Evolutionary conservation across 2,329 filamentous ascomycete genomes (phyloP), one percentile per base, ranked within the genome.

Genomic region (Plenodomus lindquistii): DNA sequence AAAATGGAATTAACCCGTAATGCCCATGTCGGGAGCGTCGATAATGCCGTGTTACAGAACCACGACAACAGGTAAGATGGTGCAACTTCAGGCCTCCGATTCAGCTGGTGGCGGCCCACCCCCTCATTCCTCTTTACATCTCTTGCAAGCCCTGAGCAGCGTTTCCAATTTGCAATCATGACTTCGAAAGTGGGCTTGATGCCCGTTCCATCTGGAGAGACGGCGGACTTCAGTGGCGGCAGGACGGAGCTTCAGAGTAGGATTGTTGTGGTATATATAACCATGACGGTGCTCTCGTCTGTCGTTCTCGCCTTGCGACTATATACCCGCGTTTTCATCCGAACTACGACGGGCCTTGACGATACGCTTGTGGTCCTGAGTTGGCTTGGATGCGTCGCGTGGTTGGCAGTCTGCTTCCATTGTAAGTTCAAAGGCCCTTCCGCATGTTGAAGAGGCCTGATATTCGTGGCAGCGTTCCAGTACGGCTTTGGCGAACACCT

Each of bases 401-500:
- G 55, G 54, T 24, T 60, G 41, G 44, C 22, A 15, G 27, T 56
- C 16, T 54, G 49, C 34, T 47, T 58, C 35, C 15, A 48, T 35
- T 43, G 55, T 55, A 37, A 22, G 39, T 42, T 27, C 18, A 24
- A 24, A 9, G 13, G 20, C 9, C 15, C 29, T n/a, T 39, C 17
- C 21, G 8, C 20, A 16, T 46, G 3, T n/a, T 31, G 9, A 17
- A 34, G n/a, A 21, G 27, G 29, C 29, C 43, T 55, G 36, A 55
- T 34, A 10, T 18, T 1, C 9, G 11, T 19, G 29, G 10, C 29
- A 60, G 54, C 49, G 10, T 55, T 61, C 17, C 48, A 54, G 24
- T 61, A 59, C 40, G 58, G 58, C 19, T 57, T 59, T 27, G 56
- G 56, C 13, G 37, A 58, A 16, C 58, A 61, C 29, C 37, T 58